A percentile compares a stretch with the other conserved stretches of the same genome.
Conservation (phyloP, 495 filamentous ascomycete genomes). For the Astrocystis sublimbata region DNA sequence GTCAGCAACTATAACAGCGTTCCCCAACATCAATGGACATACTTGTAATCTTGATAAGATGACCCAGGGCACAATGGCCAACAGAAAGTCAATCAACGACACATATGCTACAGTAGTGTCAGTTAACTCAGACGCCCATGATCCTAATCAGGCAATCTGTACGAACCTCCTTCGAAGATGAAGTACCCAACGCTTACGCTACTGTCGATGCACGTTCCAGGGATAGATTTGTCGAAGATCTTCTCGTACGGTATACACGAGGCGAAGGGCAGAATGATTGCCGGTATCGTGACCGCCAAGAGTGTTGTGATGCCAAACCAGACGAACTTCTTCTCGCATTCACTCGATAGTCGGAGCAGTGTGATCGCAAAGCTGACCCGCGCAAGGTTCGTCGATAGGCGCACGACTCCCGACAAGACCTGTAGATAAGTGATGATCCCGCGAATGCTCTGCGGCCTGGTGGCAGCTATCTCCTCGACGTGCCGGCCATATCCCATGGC, state of each 20-base stretch:
- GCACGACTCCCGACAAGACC: neutral
- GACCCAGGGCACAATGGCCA: constrained; percentile 6
- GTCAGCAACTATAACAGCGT: neutral
- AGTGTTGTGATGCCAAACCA: constrained; percentile 3
- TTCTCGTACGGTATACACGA: constrained; percentile 1
- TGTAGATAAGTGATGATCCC: constrained; percentile 8
- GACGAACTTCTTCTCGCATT: constrained; percentile 1
- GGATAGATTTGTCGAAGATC: constrained; percentile 2
- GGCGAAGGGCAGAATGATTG: constrained; percentile 11
- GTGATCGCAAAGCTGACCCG: constrained; percentile 9
- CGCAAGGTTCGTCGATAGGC: constrained; percentile 6
- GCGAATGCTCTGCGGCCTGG: neutral
- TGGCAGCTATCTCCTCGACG: neutral
- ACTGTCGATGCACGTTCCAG: neutral
- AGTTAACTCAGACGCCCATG: neutral
- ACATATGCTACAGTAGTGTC: neutral
- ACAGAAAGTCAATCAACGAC: constrained; percentile 2
- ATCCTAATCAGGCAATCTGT: too few relatives aligned
- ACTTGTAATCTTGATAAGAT: constrained; percentile 9
- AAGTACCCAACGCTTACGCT: constrained; percentile 3
- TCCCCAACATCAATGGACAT: neutral
- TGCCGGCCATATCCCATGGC: neutral
- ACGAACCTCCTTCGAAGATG: constrained; percentile 11
- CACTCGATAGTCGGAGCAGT: neutral
- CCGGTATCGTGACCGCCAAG: neutral